Base-by-base conservation (phyloP, 2,329 filamentous ascomycete species). In the Fusarium piperis region DNA sequence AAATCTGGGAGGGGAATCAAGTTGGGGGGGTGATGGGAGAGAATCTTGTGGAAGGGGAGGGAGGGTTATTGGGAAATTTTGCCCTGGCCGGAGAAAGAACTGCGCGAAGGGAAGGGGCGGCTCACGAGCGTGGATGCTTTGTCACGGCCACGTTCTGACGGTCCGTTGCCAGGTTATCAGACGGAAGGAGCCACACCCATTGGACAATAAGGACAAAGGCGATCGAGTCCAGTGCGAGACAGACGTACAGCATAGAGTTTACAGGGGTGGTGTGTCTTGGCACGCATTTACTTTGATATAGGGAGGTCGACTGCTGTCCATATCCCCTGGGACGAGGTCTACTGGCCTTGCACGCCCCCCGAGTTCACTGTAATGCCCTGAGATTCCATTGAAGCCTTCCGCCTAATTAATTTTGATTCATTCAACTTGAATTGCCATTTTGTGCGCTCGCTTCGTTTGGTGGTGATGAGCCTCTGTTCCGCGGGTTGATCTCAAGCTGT, bases 71-170 rank as follows among this genome's bases (percentile, higher is more conserved):
- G 13, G 15, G 36, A 32, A 32, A 23, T 55, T 38, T 48, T 48
- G 28, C 52, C 39, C 66, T 67, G 48, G 15, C n/a, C 39, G 5
- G 20, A n/a, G 36, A 41, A 30, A 36, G 36, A 38, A 38, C 18
- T 16, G 41, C 33, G 36, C 15, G 57, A 64, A 67, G 41, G 55
- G 69, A 32, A 72, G 65, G 65, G 46, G 69, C 70, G 53, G 56
- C 32, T 55, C 26, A 35, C 16, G 46, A 30, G n/a, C 56, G 52
- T 63, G 62, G 36, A 36, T 62, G 46, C 58, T 46, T 64, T 35
- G 36, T 56, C 28, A 38, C 44, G 59, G 30, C 59, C 44, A 57
- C 33, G 41, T 41, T 39, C 59, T 35, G 57, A 30, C 55, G 51
- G n/a, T n/a, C 33, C 33, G 46, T 48, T 10, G 9, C 59, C 56